phyloP scores from a whole-genome alignment of 1,284 basidiomycete genomes.

The Volvariella volvacea region DNA sequence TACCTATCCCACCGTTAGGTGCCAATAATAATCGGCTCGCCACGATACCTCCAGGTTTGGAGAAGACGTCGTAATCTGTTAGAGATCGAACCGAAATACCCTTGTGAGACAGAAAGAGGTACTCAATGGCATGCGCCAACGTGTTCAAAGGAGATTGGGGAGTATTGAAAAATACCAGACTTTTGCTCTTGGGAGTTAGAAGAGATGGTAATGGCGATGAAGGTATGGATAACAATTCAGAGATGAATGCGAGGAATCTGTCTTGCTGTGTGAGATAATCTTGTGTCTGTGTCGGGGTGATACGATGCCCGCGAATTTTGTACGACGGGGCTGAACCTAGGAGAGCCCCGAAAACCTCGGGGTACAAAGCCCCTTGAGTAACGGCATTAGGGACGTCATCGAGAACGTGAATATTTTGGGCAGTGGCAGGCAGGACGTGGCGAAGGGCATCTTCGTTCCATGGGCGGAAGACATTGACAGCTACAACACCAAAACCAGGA shows the following conservation, averaged over 20 bases:
- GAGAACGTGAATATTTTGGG: slow-evolving; percentile 56
- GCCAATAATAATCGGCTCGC: slow-evolving; percentile 56
- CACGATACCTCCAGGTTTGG: slow-evolving; percentile 59
- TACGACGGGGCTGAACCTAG: slow-evolving; percentile 28
- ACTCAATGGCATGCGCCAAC: slow-evolving; percentile 49
- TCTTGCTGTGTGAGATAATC: slow-evolving; percentile 41
- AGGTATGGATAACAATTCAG: slow-evolving; percentile 20
- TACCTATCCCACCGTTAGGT: slow-evolving; percentile 27
- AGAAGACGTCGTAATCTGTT: slow-evolving; percentile 63
- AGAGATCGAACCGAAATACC: slow-evolving; percentile 51
- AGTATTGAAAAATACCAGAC: slow-evolving; percentile 56
- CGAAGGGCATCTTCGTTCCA: slow-evolving; percentile 64
- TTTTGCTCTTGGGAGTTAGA: slow-evolving; percentile 33
- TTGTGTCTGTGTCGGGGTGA: slow-evolving; percentile 50
- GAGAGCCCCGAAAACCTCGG: slow-evolving; percentile 65
- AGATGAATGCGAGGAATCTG: slow-evolving; percentile 41
- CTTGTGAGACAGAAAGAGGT: slow-evolving; percentile 48
- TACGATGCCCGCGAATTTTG: slow-evolving; percentile 48
- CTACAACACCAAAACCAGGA: slow-evolving; percentile 52
- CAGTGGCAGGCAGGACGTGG: slow-evolving; percentile 49
- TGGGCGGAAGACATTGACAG: slow-evolving; percentile 71
- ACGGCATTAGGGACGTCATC: slow-evolving; percentile 66
- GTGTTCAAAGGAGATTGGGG: slow-evolving; percentile 46
- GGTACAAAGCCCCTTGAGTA: slow-evolving; percentile 60
- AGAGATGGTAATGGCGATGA: slow-evolving; percentile 12